phyloP scores from a whole-genome alignment of 2,329 filamentous ascomycete genomes.

The Orbilia oligospora region DNA sequence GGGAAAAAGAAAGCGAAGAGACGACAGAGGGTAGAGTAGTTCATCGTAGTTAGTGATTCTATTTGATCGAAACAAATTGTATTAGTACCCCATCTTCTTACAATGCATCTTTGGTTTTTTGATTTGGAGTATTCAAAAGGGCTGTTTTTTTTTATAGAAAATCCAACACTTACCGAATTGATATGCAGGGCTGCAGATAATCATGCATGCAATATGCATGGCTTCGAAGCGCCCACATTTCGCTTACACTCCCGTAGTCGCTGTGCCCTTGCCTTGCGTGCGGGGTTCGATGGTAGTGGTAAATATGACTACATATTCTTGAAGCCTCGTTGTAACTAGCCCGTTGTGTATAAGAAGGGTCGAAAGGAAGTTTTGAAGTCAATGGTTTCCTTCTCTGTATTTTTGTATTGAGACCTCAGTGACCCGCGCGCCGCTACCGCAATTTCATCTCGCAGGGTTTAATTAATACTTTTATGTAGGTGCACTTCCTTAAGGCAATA shows the following conservation, averaged over 20 bases:
- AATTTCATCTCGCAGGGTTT: too few species aligned
- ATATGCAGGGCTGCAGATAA: background rate
- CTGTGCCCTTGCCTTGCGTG: constrained; percentile 2
- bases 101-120: too few species aligned
- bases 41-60: too few species aligned
- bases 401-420: background rate
- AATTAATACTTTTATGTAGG: too few species aligned
- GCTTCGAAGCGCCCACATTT: background rate
- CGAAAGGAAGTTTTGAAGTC: background rate
- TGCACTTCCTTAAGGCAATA: too few species aligned
- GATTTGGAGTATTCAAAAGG: too few species aligned
- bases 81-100: too few species aligned
- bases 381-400: background rate
- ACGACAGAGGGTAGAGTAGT: too few species aligned
- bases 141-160: too few species aligned
- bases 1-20: too few species aligned
- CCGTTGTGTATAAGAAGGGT: constrained; percentile 1
- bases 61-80: too few species aligned
- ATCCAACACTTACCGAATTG: background rate
- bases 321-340: background rate
- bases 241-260: constrained; percentile 5
- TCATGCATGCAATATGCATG: background rate
- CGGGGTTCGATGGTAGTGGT: background rate
- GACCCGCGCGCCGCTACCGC: too few species aligned
- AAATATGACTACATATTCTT: constrained; percentile 1